phyloP scores from a whole-genome alignment of 768 basidiomycete species.

The Agaricus subrufescens region DNA sequence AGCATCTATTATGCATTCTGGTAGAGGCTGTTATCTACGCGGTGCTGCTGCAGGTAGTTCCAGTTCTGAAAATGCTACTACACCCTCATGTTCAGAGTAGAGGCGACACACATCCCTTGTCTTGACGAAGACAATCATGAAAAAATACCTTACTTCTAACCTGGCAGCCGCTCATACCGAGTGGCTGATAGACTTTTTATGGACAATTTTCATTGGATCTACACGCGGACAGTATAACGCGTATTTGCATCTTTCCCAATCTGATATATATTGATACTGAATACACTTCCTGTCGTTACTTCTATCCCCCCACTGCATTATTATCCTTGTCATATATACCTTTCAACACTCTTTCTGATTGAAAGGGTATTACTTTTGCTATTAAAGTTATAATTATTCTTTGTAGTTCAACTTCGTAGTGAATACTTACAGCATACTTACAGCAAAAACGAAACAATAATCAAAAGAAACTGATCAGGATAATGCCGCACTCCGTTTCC shows the following conservation, averaged over 20 bases:
- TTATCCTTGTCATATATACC: background rate
- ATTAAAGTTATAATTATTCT: no score
- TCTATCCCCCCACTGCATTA: no score
- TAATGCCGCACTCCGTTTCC: no score
- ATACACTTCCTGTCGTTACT: no score
- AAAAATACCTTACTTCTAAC: background rate
- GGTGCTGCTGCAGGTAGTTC: background rate
- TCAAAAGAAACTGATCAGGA: no score
- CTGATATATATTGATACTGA: no score
- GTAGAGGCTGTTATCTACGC: slow-evolving; percentile 31
- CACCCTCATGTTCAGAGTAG: slow-evolving; percentile 20
- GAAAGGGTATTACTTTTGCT: background rate
- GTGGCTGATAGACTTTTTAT: background rate
- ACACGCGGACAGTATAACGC: background rate
- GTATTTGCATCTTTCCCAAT: background rate
- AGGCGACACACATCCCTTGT: background rate
- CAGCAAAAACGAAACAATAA: no score
- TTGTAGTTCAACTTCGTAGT: no score
- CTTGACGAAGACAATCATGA: background rate
- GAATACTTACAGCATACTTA: no score
- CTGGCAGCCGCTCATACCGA: background rate
- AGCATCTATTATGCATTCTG: slow-evolving; percentile 33
- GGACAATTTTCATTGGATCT: background rate
- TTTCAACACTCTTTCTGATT: background rate
- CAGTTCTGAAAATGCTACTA: slow-evolving; percentile 14